Evolutionary conservation across 192 early-diverging fungal genomes (phyloP), one percentile per base, ranked within the genome.

Genomic region (Coemansia sp.): DNA sequence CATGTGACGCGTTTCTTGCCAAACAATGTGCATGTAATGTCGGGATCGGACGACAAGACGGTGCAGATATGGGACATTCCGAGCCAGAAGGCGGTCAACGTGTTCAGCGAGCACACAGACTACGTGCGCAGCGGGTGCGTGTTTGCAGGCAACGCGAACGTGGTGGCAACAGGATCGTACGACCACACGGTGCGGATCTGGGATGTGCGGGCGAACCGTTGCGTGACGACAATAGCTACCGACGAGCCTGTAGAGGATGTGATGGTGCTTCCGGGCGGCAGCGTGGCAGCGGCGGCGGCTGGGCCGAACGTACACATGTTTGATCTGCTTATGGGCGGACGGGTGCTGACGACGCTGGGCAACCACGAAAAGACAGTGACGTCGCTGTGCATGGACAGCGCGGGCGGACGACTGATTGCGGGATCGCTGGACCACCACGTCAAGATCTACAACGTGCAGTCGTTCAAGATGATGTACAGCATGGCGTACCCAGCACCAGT

Each of bases 361-460:
- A 98, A 97, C 77, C 94, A 96, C 71, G 92, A 96, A 83, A 99
- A 99, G 85, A 94, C 92, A 5, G 89, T 98, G 65, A 99, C 96
- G 6, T 86, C 88, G 25, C 71, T 98, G 83, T 86, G 86, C 58
- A 85, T 99, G 62, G 91, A 99, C 83, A 87, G 84, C 49, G 79
- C 80, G 10, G 84, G 84, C 54, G 83, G 88, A 5, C 83, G 92
- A 17, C 79, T 99, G 51, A 75, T 99, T 23, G 89, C 93, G 1
- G 96, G 94, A 1, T 93, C 93, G 15, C 83, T 97, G 56, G 97
- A 99, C 81, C 94, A 94, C 60, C 94, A 97, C 56, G 90, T 99
- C 73, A 98, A 99, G 85, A 75, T 98, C 35, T 96, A 95, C 70
- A 87, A 93, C 66, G 83, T 96, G 56, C 83, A 87, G 67, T 87